Base-by-base conservation (phyloP, 2,329 filamentous ascomycete genomes). In the Aphanocladium album region DNA sequence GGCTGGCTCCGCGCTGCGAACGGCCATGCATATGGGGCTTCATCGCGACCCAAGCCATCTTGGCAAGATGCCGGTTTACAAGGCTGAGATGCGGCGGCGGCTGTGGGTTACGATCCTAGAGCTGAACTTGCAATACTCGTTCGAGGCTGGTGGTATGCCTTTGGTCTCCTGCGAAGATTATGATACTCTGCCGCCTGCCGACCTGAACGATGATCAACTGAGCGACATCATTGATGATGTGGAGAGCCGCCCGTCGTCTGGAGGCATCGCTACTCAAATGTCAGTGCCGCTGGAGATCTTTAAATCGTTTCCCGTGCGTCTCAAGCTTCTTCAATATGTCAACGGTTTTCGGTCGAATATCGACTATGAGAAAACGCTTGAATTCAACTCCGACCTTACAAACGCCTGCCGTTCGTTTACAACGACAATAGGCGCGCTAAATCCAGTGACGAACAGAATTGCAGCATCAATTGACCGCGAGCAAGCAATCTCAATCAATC, bases 31-130 rank as follows among this genome's bases (percentile, higher is more conserved):
- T 59, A 84, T 85, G 76, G 83, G 84, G 3, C 72, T 86, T 6
- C 83, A 87, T 66, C 77, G 81, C 1, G 84, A 86, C 60, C 83
- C 84, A 0, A 74, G 72, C 33, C 72, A 77, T 60, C 76, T 85
- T 4, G 74, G 76, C 7, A 73, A 75, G 21, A 80, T 82, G 74
- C 75, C 79, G 2, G 66, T 71, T 0, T 76, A 81, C 39, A 74
- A 77, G 21, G 74, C 77, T 1, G 84, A 87, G 69, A 77, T 86
- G 69, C 35, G 83, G 2, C 74, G 83, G 4, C 74, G 83, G 2
- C 66, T 86, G 1, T 86, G 83, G 84, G 77, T 79, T 7, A 83
- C 81, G 0, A 76, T 84, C 12, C 60, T 85, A 5, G 83, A 86
- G 66, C 68, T 85, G 2, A 78, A 79, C n/a, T 60, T 85, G 14